A percentile compares a stretch with the other conserved stretches of the same genome.
These are phyloP conservation scores for Gynochthodes officinalis DNA, from an alignment of 257 asterid species.

Conservation along the genomic window DNA sequence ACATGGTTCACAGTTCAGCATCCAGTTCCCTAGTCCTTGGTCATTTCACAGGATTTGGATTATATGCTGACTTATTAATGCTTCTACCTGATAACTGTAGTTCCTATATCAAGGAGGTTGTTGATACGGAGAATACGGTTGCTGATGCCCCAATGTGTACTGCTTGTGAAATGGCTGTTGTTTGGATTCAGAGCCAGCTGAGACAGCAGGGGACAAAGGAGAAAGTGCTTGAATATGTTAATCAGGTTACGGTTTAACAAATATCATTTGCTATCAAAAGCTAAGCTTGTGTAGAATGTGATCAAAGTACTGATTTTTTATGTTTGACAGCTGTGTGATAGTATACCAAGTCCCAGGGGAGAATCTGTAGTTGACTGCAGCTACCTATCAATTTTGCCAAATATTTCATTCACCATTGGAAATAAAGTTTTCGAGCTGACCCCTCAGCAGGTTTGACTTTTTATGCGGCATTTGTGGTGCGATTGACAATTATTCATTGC, in stretches of 20 bases:
- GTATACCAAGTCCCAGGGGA: constrained; percentile 86
- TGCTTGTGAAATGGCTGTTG: constrained; percentile 93
- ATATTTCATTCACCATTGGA: constrained; percentile 66
- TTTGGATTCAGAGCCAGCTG: constrained; percentile 88
- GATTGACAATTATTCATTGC: not conserved
- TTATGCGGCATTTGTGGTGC: not conserved
- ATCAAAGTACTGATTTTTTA: constrained; percentile 6
- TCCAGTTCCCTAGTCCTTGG: not conserved
- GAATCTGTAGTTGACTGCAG: constrained; percentile 70
- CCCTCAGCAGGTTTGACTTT: constrained; percentile 70
- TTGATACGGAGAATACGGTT: constrained; percentile 35
- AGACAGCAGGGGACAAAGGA: constrained; percentile 58
- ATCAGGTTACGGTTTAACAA: constrained; percentile 51
- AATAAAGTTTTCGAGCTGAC: constrained; percentile 54
- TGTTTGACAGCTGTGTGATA: constrained; percentile 69
- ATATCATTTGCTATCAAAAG: constrained; percentile 5
- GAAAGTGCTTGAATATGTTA: constrained; percentile 59
- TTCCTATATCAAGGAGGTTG: constrained; percentile 75
- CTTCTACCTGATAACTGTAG: constrained; percentile 36
- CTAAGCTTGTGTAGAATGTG: constrained; percentile 1
- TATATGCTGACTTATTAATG: not conserved
- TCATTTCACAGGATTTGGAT: not conserved
- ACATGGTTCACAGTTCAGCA: not conserved
- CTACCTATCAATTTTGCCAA: constrained; percentile 52
- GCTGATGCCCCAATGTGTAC: constrained; percentile 55